Evolutionary conservation across 2,329 filamentous ascomycete genomes (phyloP).

Genomic region (Fusarium sp.): DNA sequence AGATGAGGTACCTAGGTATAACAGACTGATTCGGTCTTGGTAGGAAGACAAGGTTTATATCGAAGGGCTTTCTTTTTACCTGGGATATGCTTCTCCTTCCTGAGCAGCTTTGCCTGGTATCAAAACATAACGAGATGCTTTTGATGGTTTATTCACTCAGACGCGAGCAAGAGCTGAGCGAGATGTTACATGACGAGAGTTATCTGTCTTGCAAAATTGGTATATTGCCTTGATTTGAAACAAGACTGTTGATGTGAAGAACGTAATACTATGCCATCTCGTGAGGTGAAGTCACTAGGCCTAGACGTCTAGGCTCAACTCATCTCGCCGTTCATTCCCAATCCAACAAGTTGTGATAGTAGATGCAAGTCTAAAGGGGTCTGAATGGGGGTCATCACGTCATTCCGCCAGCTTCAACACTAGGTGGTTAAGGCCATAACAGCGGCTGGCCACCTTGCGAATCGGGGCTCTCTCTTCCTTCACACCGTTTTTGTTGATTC

Average conservation of each 20-base stretch:
- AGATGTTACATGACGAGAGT: constrained; percentile 34
- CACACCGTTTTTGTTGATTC: constrained; percentile 14
- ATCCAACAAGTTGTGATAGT: constrained; percentile 24
- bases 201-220: constrained; percentile 37
- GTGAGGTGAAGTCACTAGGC: neutral
- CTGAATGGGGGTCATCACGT: constrained; percentile 11
- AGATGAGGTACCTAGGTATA: neutral
- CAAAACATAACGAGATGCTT: neutral
- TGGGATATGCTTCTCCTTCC: neutral
- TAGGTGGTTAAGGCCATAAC: neutral
- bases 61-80: neutral
- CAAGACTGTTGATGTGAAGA: constrained; percentile 19
- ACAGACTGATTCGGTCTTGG: neutral
- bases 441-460: constrained; percentile 1
- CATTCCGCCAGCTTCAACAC: constrained; percentile 7
- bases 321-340: constrained; percentile 7
- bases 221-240: constrained; percentile 40
- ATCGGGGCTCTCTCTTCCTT: neutral
- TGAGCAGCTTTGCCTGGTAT: neutral
- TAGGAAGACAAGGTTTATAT: neutral
- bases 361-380: constrained; percentile 14
- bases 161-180: constrained; percentile 2
- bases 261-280: constrained; percentile 9
- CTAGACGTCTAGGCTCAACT: neutral
- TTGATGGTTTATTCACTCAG: neutral